Base-by-base conservation (phyloP, 1,284 basidiomycete genomes). In the Acaromyces ingoldii region DNA sequence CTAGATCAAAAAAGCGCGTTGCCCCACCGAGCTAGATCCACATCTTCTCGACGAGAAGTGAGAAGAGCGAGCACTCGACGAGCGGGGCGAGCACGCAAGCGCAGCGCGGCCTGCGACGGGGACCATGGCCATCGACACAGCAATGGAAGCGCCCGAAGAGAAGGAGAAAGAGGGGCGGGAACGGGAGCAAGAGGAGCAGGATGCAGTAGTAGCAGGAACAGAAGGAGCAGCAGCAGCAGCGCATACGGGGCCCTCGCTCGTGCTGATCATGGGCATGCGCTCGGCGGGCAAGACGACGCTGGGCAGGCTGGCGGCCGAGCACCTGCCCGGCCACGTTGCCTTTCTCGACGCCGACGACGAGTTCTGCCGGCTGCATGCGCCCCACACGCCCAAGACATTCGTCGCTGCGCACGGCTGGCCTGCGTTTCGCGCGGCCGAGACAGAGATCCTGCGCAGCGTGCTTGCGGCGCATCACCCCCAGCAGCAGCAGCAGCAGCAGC, bases 301-400 rank as follows among this genome's bases (percentile, higher is more conserved):
- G 55, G 91, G 92, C 21, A 79, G 82, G 48, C 79, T 90, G 31
- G 90, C 88, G 6, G 86, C 89, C 1, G 78, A 81, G 11, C 79
- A 84, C 0, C 82, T 97, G 5, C 82, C 80, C 1, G 87, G 90
- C 79, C 30, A 45, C 11, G 42, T 28, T n/a, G 80, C 82, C 1
- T 88, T 88, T 74, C 77, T 93, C 64, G 95, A 98, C 69, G 91
- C 91, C 28, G 93, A 98, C 70, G 79, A 79, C 6, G 83, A 83
- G 65, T 91, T 96, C 71, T 84, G 84, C 62, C 77, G 81, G 48
- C 81, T 85, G 60, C 80, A 85, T 53, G 31, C 26, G 28, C 38
- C 38, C 7, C 17, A 45, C 19, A 81, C 82, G 5, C 81, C 96
- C 15, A 83, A 85, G 22, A 81, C 86, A 39, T 98, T 83, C 64